phyloP scores from a whole-genome alignment of 495 filamentous ascomycete species.

The Chaetomium tenue region DNA sequence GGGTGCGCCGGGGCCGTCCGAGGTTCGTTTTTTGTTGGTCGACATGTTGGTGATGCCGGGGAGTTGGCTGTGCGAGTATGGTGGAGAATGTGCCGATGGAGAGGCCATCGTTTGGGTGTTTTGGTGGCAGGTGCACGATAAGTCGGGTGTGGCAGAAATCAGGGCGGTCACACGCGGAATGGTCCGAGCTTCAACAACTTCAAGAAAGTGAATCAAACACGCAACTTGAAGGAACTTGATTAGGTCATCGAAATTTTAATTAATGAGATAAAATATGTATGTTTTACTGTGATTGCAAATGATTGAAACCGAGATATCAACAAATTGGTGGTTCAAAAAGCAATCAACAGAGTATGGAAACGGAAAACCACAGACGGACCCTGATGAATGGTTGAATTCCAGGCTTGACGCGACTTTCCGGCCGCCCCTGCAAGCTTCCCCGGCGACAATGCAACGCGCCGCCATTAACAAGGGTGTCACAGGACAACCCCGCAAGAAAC shows the following conservation, averaged over 20 bases:
- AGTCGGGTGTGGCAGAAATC: neutral
- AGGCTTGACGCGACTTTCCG: too few relatives aligned
- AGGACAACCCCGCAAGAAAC: neutral
- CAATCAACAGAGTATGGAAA: too few relatives aligned
- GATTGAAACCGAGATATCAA: too few relatives aligned
- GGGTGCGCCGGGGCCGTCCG: slow-evolving; percentile 46
- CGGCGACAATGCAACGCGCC: neutral
- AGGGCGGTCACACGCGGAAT: neutral
- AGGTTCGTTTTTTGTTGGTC: slow-evolving; percentile 56
- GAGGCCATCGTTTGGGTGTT: slow-evolving; percentile 56
- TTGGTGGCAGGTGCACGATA: neutral
- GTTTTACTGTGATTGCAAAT: too few relatives aligned
- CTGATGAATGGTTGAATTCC: too few relatives aligned
- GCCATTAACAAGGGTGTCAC: neutral
- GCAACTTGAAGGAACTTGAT: neutral
- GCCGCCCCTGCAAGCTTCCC: neutral
- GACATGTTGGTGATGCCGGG: slow-evolving; percentile 37
- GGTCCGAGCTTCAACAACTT: neutral
- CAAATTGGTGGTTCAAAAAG: too few relatives aligned
- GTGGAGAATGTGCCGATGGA: slow-evolving; percentile 50
- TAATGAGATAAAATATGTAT: too few relatives aligned
- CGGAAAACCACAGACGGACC: too few relatives aligned
- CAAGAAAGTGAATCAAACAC: neutral
- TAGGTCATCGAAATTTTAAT: neutral
- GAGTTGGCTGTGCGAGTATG: slow-evolving; percentile 48